Conservation (phyloP, 2,329 filamentous ascomycete genomes). For the Sporothrix euskadiensis region DNA sequence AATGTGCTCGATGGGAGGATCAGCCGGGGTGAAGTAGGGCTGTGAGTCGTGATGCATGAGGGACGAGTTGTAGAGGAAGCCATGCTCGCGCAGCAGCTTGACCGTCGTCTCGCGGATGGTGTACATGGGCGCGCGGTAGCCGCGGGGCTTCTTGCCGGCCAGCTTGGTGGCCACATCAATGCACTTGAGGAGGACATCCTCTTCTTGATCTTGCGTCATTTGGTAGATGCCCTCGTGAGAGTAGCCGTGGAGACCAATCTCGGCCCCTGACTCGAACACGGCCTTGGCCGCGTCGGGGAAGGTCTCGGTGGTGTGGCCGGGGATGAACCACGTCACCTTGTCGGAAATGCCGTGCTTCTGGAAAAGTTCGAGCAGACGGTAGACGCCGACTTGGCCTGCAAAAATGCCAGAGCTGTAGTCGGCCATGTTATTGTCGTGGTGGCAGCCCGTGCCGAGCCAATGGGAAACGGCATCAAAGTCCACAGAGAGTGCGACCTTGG, state of each 20-base stretch:
- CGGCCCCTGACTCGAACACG: slow-evolving; percentile 49
- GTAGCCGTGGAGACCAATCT: slow-evolving; percentile 49
- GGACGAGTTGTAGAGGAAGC: slow-evolving; percentile 68
- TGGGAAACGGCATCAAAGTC: slow-evolving; percentile 58
- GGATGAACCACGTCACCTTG: slow-evolving; percentile 60
- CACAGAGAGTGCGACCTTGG: slow-evolving; percentile 39
- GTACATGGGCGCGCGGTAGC: slow-evolving; percentile 55
- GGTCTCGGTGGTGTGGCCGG: slow-evolving; percentile 51
- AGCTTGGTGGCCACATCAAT: slow-evolving; percentile 36
- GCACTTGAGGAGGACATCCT: slow-evolving; percentile 68
- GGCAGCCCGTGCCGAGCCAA: slow-evolving; percentile 54
- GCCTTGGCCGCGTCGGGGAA: slow-evolving; percentile 48
- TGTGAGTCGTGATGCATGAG: slow-evolving; percentile 67
- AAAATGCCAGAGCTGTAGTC: slow-evolving; percentile 52
- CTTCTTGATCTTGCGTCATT: slow-evolving; percentile 69
- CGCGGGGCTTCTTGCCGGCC: slow-evolving; percentile 61
- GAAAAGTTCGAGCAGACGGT: slow-evolving; percentile 67
- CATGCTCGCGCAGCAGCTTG: slow-evolving; percentile 62
- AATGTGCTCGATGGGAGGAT: slow-evolving; percentile 54
- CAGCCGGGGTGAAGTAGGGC: slow-evolving; percentile 63
- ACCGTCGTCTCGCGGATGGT: slow-evolving; percentile 49
- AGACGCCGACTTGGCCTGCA: slow-evolving; percentile 55
- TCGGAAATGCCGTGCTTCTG: slow-evolving; percentile 65
- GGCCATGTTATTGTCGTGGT: slow-evolving; percentile 51
- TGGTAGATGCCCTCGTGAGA: slow-evolving; percentile 48